These are phyloP conservation scores for Nematocida ironsii DNA, from an alignment of 371 early-diverging fungal genomes.

Conservation along the genomic window DNA sequence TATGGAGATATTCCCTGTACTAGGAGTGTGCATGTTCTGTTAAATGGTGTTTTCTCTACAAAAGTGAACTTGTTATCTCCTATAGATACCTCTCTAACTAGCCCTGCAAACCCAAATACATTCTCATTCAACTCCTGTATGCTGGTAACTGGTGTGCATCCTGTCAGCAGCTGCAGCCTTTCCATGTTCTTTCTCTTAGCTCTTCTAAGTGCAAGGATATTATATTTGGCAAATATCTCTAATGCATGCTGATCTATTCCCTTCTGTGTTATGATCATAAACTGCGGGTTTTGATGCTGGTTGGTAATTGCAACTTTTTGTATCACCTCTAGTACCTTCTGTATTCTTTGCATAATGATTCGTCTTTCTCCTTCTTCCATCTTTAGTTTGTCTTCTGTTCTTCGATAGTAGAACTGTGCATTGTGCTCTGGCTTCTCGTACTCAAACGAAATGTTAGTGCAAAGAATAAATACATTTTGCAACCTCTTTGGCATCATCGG, in stretches of 20 bases:
- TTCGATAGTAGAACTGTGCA: constrained; percentile 95
- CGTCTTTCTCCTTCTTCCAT: constrained; percentile 93
- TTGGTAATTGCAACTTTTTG: constrained; percentile 76
- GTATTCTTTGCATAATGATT: constrained; percentile 85
- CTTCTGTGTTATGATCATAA: constrained; percentile 96
- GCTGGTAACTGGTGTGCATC: constrained; percentile 91
- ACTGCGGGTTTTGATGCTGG: constrained; percentile 73
- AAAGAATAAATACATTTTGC: constrained; percentile 83
- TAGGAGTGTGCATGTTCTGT: constrained; percentile 83
- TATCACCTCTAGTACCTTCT: constrained; percentile 83
- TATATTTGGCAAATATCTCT: constrained; percentile 89
- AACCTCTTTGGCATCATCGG: constrained; percentile 97
- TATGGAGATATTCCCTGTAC: constrained; percentile 92
- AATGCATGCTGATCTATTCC: constrained; percentile 97
- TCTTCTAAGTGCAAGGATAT: constrained; percentile 91
- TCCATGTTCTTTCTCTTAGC: constrained; percentile 99
- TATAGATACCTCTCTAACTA: constrained; percentile 87
- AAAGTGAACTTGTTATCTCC: constrained; percentile 99
- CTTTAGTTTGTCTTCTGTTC: constrained; percentile 93
- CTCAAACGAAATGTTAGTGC: constrained; percentile 94
- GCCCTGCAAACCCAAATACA: constrained; percentile 85
- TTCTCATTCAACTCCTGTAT: constrained; percentile 84
- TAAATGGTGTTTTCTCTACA: constrained; percentile 81
- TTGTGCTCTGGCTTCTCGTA: constrained; percentile 99
- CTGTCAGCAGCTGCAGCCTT: constrained; percentile 90